A percentile compares a stretch with the other conserved stretches of the same genome.
phyloP scores from a whole-genome alignment of 345 rosid genomes.

The Camelina neglecta region DNA sequence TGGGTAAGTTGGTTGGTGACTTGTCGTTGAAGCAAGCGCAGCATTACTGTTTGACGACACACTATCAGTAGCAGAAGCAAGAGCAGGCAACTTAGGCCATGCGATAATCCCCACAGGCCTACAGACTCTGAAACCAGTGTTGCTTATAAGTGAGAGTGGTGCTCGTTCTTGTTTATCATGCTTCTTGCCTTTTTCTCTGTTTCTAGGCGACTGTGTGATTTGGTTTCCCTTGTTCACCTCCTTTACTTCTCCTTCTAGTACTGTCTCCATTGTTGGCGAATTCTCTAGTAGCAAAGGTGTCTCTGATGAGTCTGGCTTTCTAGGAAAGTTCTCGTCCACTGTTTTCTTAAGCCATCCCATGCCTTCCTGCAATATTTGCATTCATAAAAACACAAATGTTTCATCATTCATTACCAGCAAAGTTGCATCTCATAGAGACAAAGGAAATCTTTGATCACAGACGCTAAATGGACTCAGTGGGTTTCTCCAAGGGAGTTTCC shows the following conservation, averaged over 20 bases:
- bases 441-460: not conserved
- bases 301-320: constrained; percentile 22
- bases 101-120: constrained; percentile 75
- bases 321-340: constrained; percentile 26
- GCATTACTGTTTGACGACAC: constrained; percentile 43
- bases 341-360: constrained; percentile 51
- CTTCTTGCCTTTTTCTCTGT: constrained; percentile 43
- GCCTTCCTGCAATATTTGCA: constrained; percentile 55
- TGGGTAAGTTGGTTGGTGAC: constrained; percentile 35
- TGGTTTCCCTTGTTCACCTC: constrained; percentile 27
- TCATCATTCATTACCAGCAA: constrained; percentile 11
- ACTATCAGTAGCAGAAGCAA: constrained; percentile 7
- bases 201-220: constrained; percentile 8
- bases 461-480: not conserved
- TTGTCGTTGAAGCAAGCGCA: constrained; percentile 55
- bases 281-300: constrained; percentile 35
- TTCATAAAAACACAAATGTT: constrained; percentile 8
- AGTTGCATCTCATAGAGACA: not conserved
- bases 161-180: constrained; percentile 62
- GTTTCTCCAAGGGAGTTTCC: not conserved
- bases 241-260: constrained; percentile 33
- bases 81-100: constrained; percentile 67
- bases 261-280: constrained; percentile 23
- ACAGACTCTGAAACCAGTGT: constrained; percentile 83
- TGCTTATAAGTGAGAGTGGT: constrained; percentile 43